A percentile compares a stretch with the other conserved stretches of the same genome.
phyloP scores from a whole-genome alignment of 2,329 filamentous ascomycete genomes.

The Penicillium sp. region DNA sequence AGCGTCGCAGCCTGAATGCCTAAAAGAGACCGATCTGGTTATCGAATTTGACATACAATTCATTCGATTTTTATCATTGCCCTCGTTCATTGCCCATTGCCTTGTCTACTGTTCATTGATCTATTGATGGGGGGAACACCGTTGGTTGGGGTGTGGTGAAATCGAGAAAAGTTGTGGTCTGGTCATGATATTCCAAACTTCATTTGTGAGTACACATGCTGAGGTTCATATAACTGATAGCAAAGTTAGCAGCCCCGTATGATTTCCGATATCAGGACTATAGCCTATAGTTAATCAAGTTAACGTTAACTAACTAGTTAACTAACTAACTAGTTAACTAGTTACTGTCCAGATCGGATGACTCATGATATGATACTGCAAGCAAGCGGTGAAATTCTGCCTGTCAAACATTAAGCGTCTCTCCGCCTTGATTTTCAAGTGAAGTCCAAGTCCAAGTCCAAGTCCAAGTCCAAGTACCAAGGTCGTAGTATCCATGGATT shows the following conservation, averaged over 20 bases:
- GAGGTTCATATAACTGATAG: background rate
- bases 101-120: background rate
- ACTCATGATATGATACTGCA: background rate
- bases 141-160: too few relatives aligned
- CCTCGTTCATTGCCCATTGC: background rate
- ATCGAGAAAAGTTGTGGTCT: too few relatives aligned
- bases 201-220: too few relatives aligned
- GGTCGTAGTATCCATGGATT: background rate
- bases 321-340: background rate
- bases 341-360: background rate
- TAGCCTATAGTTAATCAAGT: too few relatives aligned
- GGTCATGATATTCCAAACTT: too few relatives aligned
- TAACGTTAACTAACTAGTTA: too few relatives aligned
- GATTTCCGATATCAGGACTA: too few relatives aligned
- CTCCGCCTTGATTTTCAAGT: background rate
- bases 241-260: background rate
- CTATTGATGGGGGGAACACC: too few relatives aligned
- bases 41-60: background rate
- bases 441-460: background rate
- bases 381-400: background rate
- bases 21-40: background rate
- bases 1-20: constrained; percentile 3
- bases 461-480: background rate
- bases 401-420: background rate
- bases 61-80: background rate